Conservation (phyloP, 2,329 filamentous ascomycete genomes). For the Knufia fluminis region DNA sequence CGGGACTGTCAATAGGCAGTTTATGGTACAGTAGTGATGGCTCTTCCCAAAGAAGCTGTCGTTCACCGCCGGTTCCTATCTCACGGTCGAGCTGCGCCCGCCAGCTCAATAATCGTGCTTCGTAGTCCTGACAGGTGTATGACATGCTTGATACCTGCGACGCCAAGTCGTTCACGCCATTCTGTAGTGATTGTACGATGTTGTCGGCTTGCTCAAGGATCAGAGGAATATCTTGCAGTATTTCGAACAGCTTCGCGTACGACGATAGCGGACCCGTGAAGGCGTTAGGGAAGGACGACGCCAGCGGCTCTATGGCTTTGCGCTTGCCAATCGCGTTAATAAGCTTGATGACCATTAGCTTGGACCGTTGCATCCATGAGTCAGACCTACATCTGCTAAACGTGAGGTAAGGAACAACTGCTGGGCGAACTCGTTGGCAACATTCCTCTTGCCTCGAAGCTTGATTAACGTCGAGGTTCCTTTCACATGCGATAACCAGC, state of each 20-base stretch:
- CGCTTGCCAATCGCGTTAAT: slow-evolving; percentile 5
- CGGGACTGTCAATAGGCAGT: slow-evolving; percentile 4
- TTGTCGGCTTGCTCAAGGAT: slow-evolving; percentile 12
- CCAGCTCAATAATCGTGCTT: slow-evolving; percentile 2
- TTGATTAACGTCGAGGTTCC: slow-evolving; percentile 4
- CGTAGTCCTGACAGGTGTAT: not conserved
- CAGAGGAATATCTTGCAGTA: slow-evolving; percentile 5
- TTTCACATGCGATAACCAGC: slow-evolving; percentile 7
- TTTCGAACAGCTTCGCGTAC: slow-evolving; percentile 9
- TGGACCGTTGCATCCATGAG: not conserved
- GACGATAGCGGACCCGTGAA: not conserved
- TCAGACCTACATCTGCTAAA: slow-evolving; percentile 5
- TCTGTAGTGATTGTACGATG: not conserved
- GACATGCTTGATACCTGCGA: not conserved
- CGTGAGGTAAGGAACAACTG: slow-evolving; percentile 8
- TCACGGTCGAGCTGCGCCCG: not conserved
- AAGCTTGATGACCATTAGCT: slow-evolving; percentile 8
- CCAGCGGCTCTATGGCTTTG: not conserved
- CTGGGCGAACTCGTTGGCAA: slow-evolving; percentile 5
- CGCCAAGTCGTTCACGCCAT: not conserved
- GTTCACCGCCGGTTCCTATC: not conserved
- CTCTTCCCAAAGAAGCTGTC: slow-evolving; percentile 4
- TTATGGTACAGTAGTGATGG: slow-evolving; percentile 2
- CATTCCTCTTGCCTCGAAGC: slow-evolving; percentile 9
- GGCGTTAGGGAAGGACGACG: not conserved